These are phyloP conservation scores for Boletus vermiculosoides DNA, from an alignment of 768 basidiomycete species.

Conservation along the genomic window DNA sequence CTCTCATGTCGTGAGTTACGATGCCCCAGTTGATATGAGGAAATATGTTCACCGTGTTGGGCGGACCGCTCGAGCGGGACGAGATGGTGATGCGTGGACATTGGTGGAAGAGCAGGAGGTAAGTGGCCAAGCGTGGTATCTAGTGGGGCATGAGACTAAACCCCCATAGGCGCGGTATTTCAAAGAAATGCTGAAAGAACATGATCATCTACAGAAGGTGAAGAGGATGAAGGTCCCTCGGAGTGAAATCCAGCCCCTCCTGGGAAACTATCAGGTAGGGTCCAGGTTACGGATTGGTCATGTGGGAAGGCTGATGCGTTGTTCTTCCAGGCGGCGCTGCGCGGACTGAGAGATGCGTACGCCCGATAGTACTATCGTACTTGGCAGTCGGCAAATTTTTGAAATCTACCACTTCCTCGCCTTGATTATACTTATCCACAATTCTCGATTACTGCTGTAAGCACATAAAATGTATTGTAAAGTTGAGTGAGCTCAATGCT, in stretches of 20 bases:
- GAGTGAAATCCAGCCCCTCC: constrained; percentile 55
- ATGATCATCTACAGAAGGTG: constrained; percentile 66
- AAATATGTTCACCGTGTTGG: constrained; percentile 99
- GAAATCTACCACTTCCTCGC: background rate
- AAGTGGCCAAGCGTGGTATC: constrained; percentile 8
- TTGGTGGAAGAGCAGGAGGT: constrained; percentile 95
- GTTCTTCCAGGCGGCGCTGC: constrained; percentile 28
- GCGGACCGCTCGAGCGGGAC: constrained; percentile 91
- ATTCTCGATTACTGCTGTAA: background rate
- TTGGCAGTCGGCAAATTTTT: background rate
- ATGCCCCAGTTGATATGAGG: constrained; percentile 94
- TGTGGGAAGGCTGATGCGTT: constrained; percentile 2
- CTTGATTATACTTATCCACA: background rate
- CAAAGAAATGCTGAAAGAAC: constrained; percentile 74
- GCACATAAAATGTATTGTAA: background rate
- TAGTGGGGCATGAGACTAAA: background rate
- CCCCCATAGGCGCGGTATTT: constrained; percentile 74
- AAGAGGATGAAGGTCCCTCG: constrained; percentile 66
- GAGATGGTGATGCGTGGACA: constrained; percentile 88
- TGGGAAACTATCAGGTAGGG: constrained; percentile 66
- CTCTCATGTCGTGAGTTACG: constrained; percentile 92
- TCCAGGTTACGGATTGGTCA: background rate
- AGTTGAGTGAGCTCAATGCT: background rate
- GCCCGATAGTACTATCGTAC: constrained; percentile 5
- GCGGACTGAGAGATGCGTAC: constrained; percentile 29